Evolutionary conservation across 139 green algal species (phyloP).

Genomic region (Chlorella sp.): DNA sequence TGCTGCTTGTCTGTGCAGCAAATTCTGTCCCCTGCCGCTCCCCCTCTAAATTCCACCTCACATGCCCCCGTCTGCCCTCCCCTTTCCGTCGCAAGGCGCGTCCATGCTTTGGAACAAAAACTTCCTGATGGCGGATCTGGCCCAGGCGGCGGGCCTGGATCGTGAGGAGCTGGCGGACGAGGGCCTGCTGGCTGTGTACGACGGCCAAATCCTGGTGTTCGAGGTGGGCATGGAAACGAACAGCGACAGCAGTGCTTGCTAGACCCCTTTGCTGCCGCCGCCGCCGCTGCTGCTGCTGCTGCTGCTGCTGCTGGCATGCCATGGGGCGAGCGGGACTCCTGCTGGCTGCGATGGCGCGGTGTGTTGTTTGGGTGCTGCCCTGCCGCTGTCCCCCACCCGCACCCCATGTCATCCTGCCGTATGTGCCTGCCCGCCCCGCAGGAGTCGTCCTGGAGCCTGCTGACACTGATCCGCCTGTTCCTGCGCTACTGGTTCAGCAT

Average conservation of each 20-base stretch:
- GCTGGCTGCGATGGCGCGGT: no score
- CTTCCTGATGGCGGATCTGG: slow-evolving; percentile 8
- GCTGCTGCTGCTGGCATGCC: no score
- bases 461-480: slow-evolving; percentile 33
- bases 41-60: no score
- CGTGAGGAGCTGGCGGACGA: background rate
- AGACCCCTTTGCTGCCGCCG: background rate
- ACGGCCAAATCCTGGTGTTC: slow-evolving; percentile 2
- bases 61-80: background rate
- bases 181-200: slow-evolving; percentile 28
- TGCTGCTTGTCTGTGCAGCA: background rate
- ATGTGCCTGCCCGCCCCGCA: background rate
- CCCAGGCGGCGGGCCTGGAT: slow-evolving; percentile 11
- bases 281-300: no score
- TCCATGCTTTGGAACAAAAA: slow-evolving; percentile 3
- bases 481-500: slow-evolving; percentile 30
- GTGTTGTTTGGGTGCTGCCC: no score
- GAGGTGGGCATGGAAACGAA: no score
- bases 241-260: no score
- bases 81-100: background rate
- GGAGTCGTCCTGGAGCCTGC: slow-evolving; percentile 30
- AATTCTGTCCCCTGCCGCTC: background rate
- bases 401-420: no score
- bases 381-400: background rate
- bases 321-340: no score